Evolutionary conservation across 805 yeast genomes (phyloP).

Genomic region (Saccharomycopsis lassenensis): DNA sequence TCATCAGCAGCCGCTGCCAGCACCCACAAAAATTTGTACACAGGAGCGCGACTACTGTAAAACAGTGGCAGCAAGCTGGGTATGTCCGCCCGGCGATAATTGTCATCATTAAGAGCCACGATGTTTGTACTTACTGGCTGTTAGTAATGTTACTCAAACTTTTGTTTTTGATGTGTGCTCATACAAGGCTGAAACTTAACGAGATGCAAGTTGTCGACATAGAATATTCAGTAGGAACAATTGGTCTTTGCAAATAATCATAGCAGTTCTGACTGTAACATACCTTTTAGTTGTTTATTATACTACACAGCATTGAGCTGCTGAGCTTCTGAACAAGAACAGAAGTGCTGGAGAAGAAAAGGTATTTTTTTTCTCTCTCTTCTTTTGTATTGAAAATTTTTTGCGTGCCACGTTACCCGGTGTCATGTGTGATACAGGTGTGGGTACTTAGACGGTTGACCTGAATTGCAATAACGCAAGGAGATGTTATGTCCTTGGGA

Average conservation of each 20-base stretch:
- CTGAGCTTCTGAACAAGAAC: too few species aligned
- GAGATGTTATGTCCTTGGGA: too few species aligned
- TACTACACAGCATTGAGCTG: too few species aligned
- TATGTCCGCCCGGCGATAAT: constrained; percentile 19
- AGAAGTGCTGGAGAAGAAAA: too few species aligned
- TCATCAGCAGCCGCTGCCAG: constrained; percentile 14
- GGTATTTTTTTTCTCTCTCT: too few species aligned
- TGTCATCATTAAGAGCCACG: constrained; percentile 16
- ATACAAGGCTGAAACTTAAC: constrained; percentile 20
- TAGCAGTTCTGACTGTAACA: background rate
- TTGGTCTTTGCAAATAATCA: constrained; percentile 18
- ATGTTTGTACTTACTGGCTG: too few species aligned
- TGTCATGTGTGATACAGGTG: too few species aligned
- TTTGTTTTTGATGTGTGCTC: constrained; percentile 4
- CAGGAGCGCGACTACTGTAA: constrained; percentile 15
- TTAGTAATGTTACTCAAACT: background rate
- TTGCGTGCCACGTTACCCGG: too few species aligned
- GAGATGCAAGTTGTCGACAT: constrained; percentile 18
- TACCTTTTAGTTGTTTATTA: too few species aligned
- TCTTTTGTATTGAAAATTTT: too few species aligned
- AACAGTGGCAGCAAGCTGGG: constrained; percentile 3
- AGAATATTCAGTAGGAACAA: constrained; percentile 18
- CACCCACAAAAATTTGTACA: constrained; percentile 17
- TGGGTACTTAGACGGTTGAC: too few species aligned
- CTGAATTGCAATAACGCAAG: too few species aligned